Evolutionary conservation across 805 yeast species (phyloP).

Genomic region (Saccharomycopsis sp.): DNA sequence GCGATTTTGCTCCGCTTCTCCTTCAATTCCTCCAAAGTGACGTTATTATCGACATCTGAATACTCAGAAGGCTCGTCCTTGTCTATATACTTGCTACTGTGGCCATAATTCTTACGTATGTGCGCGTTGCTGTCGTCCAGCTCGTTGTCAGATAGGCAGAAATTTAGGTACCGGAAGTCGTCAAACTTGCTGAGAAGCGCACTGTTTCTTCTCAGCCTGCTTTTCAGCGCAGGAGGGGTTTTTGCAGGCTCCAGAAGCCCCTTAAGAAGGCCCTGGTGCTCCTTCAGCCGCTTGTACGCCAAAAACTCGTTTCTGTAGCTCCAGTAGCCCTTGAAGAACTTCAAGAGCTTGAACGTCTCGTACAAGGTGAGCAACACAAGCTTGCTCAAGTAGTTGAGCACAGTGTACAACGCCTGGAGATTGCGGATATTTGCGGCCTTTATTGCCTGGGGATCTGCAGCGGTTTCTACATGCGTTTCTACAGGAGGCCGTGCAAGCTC

Average conservation of each 20-base stretch:
- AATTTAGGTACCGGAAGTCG: slow-evolving; percentile 11
- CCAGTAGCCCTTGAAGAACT: slow-evolving; percentile 19
- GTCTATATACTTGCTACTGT: background rate
- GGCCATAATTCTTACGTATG: background rate
- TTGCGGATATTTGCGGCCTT: slow-evolving; percentile 2
- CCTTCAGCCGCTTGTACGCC: slow-evolving; percentile 10
- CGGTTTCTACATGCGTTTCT: background rate
- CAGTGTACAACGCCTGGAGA: slow-evolving; percentile 4
- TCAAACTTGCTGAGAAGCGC: slow-evolving; percentile 12
- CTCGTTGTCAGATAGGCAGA: slow-evolving; percentile 20
- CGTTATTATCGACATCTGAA: slow-evolving; percentile 17
- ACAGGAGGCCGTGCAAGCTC: background rate
- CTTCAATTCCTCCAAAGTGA: slow-evolving; percentile 8
- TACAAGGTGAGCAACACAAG: slow-evolving; percentile 12
- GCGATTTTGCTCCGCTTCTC: slow-evolving; percentile 6
- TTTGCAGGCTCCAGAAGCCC: background rate
- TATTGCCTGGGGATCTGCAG: background rate
- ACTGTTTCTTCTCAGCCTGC: background rate
- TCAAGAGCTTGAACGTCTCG: slow-evolving; percentile 16
- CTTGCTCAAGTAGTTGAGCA: slow-evolving; percentile 10
- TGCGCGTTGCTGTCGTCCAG: background rate
- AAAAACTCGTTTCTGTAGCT: slow-evolving; percentile 17
- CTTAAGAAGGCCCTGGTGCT: slow-evolving; percentile 7
- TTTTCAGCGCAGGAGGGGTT: background rate
- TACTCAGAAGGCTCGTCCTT: slow-evolving; percentile 10